Evolutionary conservation across 352 stramenopile species (phyloP).

Genomic region (Blastocystis sp.): DNA sequence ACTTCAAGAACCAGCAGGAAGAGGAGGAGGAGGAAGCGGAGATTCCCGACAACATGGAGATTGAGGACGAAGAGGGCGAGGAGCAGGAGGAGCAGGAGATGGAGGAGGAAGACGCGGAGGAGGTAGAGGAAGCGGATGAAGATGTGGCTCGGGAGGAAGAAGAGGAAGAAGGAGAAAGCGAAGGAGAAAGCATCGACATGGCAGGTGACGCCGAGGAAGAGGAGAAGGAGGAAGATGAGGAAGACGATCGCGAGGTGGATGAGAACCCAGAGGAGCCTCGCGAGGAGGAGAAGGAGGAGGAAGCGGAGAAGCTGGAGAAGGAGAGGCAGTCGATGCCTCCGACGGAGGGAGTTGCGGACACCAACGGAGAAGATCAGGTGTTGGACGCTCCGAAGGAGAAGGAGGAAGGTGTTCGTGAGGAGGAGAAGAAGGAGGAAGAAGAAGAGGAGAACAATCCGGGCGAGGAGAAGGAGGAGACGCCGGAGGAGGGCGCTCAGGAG

Average conservation of each 20-base stretch:
- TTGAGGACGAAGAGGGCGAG: slow-evolving; percentile 75
- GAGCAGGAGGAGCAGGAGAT: slow-evolving; percentile 62
- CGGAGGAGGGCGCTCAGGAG: slow-evolving; percentile 65
- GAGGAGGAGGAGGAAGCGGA: slow-evolving; percentile 74
- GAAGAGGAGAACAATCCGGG: slow-evolving; percentile 58
- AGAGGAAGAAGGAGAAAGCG: slow-evolving; percentile 62
- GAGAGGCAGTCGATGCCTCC: neutral
- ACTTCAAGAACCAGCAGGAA: slow-evolving; percentile 80
- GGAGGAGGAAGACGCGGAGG: slow-evolving; percentile 63
- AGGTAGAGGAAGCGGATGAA: slow-evolving; percentile 60
- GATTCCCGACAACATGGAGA: slow-evolving; percentile 68
- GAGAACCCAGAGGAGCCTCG: slow-evolving; percentile 69
- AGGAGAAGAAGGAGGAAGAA: slow-evolving; percentile 59
- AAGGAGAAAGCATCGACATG: slow-evolving; percentile 68
- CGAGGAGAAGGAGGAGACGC: slow-evolving; percentile 61
- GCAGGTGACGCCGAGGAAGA: slow-evolving; percentile 66
- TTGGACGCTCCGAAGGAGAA: slow-evolving; percentile 56
- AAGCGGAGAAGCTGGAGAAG: slow-evolving; percentile 64
- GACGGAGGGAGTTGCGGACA: slow-evolving; percentile 58
- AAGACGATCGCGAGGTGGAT: slow-evolving; percentile 67
- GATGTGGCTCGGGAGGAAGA: slow-evolving; percentile 59
- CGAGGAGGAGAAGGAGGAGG: slow-evolving; percentile 58
- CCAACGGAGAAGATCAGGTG: slow-evolving; percentile 56
- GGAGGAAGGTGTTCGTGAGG: slow-evolving; percentile 58
- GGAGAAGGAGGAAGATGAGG: slow-evolving; percentile 69